phyloP scores from a whole-genome alignment of 140 eudicot genomes.

The Erigeron philadelphicus region DNA sequence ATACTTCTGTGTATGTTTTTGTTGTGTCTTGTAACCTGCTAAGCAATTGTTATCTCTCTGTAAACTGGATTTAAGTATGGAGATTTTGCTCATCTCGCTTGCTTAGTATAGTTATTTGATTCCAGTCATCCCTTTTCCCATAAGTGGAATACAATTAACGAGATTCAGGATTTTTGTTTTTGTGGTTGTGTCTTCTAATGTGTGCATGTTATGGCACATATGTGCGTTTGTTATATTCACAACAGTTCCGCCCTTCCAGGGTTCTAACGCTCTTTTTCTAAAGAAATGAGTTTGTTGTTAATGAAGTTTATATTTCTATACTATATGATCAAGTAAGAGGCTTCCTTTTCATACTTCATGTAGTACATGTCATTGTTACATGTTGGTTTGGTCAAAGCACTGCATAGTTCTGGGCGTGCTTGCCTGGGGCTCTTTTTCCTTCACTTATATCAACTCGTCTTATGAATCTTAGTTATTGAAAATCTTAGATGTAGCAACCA shows the following conservation, averaged over 20 bases:
- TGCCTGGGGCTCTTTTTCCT: too few relatives aligned
- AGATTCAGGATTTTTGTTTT: not conserved
- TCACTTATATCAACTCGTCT: too few relatives aligned
- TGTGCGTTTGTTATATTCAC: too few relatives aligned
- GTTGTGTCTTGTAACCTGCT: not conserved
- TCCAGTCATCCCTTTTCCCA: not conserved
- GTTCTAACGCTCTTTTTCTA: not conserved
- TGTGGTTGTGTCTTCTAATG: too few relatives aligned
- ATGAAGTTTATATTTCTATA: not conserved
- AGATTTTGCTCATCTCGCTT: slow-evolving; percentile 7
- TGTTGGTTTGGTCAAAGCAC: too few relatives aligned
- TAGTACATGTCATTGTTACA: too few relatives aligned
- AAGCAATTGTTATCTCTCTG: slow-evolving; percentile 1
- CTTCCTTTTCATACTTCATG: not conserved
- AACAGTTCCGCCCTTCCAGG: too few relatives aligned
- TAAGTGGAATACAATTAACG: not conserved
- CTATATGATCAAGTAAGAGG: not conserved
- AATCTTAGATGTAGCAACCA: too few relatives aligned
- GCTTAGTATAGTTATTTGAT: slow-evolving; percentile 8
- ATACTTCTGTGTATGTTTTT: not conserved
- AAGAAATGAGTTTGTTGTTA: not conserved
- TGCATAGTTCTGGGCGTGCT: too few relatives aligned
- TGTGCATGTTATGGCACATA: too few relatives aligned
- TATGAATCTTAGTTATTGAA: too few relatives aligned
- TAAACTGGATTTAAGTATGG: slow-evolving; percentile 15